These are phyloP conservation scores for Nitzschia inconspicua DNA, from an alignment of 108 stramenopile genomes.

Conservation along the genomic window DNA sequence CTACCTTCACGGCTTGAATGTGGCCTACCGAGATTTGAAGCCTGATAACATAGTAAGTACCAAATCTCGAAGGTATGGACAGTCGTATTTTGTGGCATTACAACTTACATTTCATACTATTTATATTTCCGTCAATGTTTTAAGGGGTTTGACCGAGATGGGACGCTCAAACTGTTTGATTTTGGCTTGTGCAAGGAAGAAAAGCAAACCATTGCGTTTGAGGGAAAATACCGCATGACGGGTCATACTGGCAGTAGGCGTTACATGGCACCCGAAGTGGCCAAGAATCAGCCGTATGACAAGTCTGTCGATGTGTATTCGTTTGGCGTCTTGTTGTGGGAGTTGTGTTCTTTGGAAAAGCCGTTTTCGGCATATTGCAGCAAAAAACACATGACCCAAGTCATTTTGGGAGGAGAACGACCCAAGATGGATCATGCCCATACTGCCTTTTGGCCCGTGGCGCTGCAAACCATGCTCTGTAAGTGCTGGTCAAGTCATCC, in stretches of 20 bases:
- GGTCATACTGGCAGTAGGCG: conserved; percentile 60
- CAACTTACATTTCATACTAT: too few relatives aligned
- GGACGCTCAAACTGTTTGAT: conserved; percentile 47
- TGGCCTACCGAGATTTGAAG: conserved; percentile 67
- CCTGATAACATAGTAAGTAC: conserved; percentile 70
- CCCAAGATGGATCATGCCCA: conserved; percentile 43
- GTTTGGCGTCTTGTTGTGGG: conserved; percentile 68
- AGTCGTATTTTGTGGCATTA: too few relatives aligned
- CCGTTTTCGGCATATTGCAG: conserved; percentile 52
- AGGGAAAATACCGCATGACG: conserved; percentile 48
- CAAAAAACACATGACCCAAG: conserved; percentile 40
- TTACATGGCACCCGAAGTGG: conserved; percentile 66
- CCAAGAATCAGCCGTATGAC: conserved; percentile 47
- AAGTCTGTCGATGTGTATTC: conserved; percentile 67
- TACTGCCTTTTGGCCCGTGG: conserved; percentile 41
- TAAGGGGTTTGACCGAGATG: conserved; percentile 26
- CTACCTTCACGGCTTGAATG: conserved; percentile 50
- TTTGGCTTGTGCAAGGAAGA: conserved; percentile 64
- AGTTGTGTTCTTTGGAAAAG: conserved; percentile 55
- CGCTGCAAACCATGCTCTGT: conserved; percentile 47
- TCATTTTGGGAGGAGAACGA: conserved; percentile 56
- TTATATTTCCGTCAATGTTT: too few relatives aligned
- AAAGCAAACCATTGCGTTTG: conserved; percentile 18
- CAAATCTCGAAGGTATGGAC: too few relatives aligned
- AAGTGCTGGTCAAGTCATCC: conserved; percentile 55